A percentile compares a stretch with the other conserved stretches of the same genome.
phyloP scores from a whole-genome alignment of 257 asterid species.

The Buddleja alternifolia region DNA sequence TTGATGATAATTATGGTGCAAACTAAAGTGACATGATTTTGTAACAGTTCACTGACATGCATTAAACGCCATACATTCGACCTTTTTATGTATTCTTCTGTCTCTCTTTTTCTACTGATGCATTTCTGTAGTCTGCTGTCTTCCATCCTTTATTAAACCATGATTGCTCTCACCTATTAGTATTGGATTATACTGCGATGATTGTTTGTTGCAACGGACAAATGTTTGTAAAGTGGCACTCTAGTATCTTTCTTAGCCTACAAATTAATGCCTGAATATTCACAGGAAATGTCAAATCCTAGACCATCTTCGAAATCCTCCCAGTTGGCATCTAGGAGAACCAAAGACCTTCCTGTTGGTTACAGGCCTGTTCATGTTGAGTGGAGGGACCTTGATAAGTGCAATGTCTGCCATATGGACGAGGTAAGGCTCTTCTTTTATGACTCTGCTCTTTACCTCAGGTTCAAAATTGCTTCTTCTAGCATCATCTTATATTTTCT shows the following conservation, averaged over 20 bases:
- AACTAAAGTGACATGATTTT: no score
- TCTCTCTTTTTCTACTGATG: no score
- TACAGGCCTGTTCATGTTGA: slow-evolving; percentile 84
- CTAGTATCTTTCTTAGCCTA: slow-evolving; percentile 33
- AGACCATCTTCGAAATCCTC: slow-evolving; percentile 49
- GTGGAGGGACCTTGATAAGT: slow-evolving; percentile 98
- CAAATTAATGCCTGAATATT: slow-evolving; percentile 27
- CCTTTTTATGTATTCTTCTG: no score
- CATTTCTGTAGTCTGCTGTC: no score
- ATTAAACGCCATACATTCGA: no score
- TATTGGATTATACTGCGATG: slow-evolving; percentile 7
- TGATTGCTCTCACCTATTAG: slow-evolving; percentile 2
- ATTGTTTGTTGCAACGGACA: slow-evolving; percentile 17
- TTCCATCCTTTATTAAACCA: no score
- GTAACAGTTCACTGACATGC: no score
- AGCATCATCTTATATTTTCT: slow-evolving; percentile 23
- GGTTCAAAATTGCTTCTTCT: slow-evolving; percentile 29
- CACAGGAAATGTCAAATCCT: slow-evolving; percentile 75
- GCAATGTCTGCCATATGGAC: slow-evolving; percentile 99
- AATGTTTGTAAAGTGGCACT: background rate
- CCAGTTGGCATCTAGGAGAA: slow-evolving; percentile 54
- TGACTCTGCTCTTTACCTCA: background rate
- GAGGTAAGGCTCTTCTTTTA: slow-evolving; percentile 59
- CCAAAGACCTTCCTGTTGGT: slow-evolving; percentile 55
- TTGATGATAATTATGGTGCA: no score